phyloP scores from a whole-genome alignment of 2,329 filamentous ascomycete species.

The Truncatella angustata region DNA sequence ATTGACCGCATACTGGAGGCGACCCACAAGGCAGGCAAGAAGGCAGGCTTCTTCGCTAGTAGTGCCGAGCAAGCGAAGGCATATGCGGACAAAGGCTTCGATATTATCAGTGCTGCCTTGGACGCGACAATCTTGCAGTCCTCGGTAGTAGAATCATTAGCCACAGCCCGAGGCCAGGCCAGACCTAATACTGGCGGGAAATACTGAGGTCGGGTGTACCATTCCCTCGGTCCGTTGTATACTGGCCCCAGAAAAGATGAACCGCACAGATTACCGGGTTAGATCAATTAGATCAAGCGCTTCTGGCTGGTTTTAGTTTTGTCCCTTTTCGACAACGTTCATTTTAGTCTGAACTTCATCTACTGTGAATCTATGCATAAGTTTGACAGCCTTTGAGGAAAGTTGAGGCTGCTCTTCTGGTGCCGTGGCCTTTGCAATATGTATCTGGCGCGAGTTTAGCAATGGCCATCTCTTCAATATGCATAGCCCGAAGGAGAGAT shows the following conservation, averaged over 20 bases:
- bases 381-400: conserved; percentile 60
- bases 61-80: conserved; percentile 53
- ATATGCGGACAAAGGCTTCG: conserved; percentile 56
- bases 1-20: conserved; percentile 58
- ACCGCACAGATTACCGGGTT: too few species aligned
- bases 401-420: conserved; percentile 52
- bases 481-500: too few species aligned
- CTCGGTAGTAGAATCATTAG: conserved; percentile 44
- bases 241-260: too few species aligned
- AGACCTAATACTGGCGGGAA: conserved; percentile 35
- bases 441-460: conserved; percentile 51
- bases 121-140: conserved; percentile 52
- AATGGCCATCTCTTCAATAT: too few species aligned
- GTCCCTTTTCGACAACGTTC: conserved; percentile 49
- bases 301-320: conserved; percentile 8
- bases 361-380: conserved; percentile 75
- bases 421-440: conserved; percentile 57
- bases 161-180: conserved; percentile 41
- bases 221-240: too few species aligned
- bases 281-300: background rate
- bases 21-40: conserved; percentile 61
- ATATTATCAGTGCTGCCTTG: conserved; percentile 59
- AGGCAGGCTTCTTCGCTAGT: conserved; percentile 60
- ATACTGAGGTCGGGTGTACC: conserved; percentile 34
- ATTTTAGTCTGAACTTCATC: conserved; percentile 67